phyloP scores from a whole-genome alignment of 805 yeast genomes.

The Candida dendrica region DNA sequence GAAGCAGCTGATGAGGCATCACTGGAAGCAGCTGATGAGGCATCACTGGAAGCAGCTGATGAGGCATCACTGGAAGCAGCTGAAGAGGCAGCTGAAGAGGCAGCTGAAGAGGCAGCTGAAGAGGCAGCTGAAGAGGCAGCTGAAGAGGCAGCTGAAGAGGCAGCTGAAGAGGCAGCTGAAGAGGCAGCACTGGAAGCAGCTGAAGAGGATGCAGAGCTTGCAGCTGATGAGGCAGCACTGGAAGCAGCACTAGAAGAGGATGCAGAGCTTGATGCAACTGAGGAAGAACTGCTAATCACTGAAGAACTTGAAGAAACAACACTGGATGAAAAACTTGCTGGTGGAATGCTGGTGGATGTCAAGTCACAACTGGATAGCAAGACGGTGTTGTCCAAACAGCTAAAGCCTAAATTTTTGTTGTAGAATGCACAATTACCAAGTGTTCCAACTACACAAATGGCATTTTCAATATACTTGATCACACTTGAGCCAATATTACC shows the following conservation, averaged over 20 bases:
- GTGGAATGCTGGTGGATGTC: not conserved
- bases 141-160: not conserved
- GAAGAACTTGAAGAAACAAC: too few relatives aligned
- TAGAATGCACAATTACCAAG: slow-evolving; percentile 4
- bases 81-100: not conserved
- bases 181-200: not conserved
- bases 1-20: too few relatives aligned
- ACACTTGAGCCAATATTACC: slow-evolving; percentile 10
- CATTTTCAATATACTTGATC: not conserved
- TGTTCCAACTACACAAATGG: slow-evolving; percentile 5
- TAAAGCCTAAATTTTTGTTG: slow-evolving; percentile 4
- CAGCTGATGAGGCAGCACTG: too few relatives aligned
- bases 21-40: too few relatives aligned
- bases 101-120: too few relatives aligned
- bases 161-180: not conserved
- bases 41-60: too few relatives aligned
- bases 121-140: too few relatives aligned
- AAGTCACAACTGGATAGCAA: slow-evolving; percentile 1
- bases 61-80: slow-evolving; percentile 1
- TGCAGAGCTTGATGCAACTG: not conserved
- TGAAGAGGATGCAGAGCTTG: not conserved
- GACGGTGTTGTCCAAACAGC: slow-evolving; percentile 4
- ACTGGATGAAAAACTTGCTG: too few relatives aligned
- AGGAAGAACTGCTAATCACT: too few relatives aligned
- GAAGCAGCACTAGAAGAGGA: too few relatives aligned